phyloP scores from a whole-genome alignment of 2,329 filamentous ascomycete genomes.

The Tolypocladium tundrense region DNA sequence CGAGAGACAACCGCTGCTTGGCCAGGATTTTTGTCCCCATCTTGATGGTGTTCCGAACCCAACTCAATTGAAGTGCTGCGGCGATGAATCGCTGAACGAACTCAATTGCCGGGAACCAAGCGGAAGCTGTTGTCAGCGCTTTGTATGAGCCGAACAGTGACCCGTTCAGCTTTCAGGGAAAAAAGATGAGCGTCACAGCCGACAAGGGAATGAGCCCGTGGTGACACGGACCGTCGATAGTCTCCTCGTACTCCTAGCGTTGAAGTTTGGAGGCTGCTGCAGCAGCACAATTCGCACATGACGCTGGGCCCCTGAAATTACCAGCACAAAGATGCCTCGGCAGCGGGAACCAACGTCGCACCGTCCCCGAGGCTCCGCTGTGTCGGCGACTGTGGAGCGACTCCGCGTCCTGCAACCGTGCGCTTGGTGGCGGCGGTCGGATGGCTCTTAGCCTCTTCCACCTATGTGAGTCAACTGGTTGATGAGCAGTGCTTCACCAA shows the following conservation, averaged over 20 bases:
- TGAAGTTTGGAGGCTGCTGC: neutral
- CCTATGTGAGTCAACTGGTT: too few species aligned
- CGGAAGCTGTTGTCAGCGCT: too few species aligned
- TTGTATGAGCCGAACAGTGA: too few species aligned
- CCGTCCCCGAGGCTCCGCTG: neutral
- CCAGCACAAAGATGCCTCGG: neutral
- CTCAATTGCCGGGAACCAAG: neutral
- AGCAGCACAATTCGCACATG: neutral
- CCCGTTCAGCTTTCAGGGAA: too few species aligned
- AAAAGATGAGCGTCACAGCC: neutral
- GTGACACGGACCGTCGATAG: too few species aligned
- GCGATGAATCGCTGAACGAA: neutral
- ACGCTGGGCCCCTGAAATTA: neutral
- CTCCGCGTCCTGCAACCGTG: too few species aligned
- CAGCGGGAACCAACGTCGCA: neutral
- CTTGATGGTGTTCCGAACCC: neutral
- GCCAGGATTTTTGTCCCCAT: neutral
- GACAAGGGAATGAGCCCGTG: neutral
- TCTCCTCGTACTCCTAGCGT: too few species aligned
- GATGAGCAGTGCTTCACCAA: too few species aligned
- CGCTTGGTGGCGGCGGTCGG: too few species aligned
- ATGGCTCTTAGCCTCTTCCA: too few species aligned
- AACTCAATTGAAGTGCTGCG: neutral
- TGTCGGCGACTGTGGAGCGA: too few species aligned
- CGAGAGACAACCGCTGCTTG: conserved; percentile 4